Base-by-base conservation (phyloP, 768 basidiomycete genomes). In the Kwoniella sp. region DNA sequence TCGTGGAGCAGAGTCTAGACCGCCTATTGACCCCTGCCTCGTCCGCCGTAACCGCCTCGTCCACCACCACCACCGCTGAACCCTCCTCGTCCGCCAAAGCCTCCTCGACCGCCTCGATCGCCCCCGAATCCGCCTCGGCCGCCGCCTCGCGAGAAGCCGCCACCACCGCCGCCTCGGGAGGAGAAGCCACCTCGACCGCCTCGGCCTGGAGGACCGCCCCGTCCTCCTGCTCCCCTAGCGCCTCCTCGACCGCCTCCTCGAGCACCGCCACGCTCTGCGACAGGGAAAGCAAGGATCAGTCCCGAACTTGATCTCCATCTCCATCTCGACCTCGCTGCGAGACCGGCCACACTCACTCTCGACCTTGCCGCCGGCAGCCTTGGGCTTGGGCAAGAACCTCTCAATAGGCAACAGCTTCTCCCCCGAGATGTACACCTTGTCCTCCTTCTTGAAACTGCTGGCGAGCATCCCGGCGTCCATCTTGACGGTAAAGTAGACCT, bases 391-490 rank as follows among this genome's bases (percentile, higher is more conserved):
- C 57, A 99, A 78, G 78, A 99, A 99, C 61, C 95, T 79, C 57
- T 99, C 95, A 47, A 98, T 84, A 7, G 95, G 93, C 33, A 99
- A 79, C 46, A 98, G 82, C 76, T 96, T 98, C 78, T 99, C 95
- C n/a, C 86, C 85, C 33, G 84, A 88, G 69, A 99, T 96, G 75
- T 88, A 99, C 37, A 99, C 88, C 73, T 93, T 96, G 78, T 99
- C 95, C 38, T 95, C 95, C 69, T 87, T 88, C 77, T 93, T 88
- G 78, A 99, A 99, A 73, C 88, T 90, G 61, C 78, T 85, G 7
- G 95, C 92, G 41, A 92, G 83, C 85, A 98, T 90, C 27, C 95
- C 95, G 52, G 88, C 85, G 17, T 85, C 83, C 87, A 96, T 95
- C 79, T 98, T 99, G 60, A 99, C 81, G 2, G 91, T 92, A 71